Evolutionary conservation across 345 rosid genomes (phyloP).

Genomic region (Hibiscus tridactylites): DNA sequence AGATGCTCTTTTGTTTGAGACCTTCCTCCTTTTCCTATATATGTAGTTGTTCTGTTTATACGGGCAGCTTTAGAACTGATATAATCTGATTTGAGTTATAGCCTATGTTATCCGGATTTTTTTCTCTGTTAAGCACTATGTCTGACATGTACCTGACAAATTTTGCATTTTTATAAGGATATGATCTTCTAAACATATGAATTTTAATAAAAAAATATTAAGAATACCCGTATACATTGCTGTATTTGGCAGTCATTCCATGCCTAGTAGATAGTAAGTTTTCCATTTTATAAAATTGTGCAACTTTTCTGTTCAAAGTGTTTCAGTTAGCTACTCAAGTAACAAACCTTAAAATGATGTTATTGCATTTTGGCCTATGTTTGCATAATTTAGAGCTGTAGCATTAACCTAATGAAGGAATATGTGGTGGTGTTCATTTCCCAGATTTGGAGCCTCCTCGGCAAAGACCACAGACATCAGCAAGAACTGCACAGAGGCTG

Average conservation of each 20-base stretch:
- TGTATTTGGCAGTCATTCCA: neutral
- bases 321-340: neutral
- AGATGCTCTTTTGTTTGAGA: neutral
- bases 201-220: neutral
- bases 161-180: no score
- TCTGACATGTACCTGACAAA: no score
- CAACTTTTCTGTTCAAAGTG: neutral
- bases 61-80: no score
- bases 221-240: neutral
- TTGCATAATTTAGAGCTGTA: neutral
- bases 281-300: neutral
- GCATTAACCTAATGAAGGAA: neutral
- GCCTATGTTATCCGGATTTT: no score
- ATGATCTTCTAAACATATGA: no score
- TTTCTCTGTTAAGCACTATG: no score
- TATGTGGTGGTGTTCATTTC: neutral
- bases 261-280: neutral
- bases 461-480: slow-evolving; percentile 80
- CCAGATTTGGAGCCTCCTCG: slow-evolving; percentile 87
- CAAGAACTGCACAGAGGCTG: slow-evolving; percentile 83
- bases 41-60: neutral
- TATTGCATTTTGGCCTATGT: neutral
- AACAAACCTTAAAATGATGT: neutral
- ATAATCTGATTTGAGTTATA: no score
- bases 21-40: neutral